Percentiles rank a stretch among this genome's conserved stretches.
Conservation (phyloP, 129 eudicot species). For the Pittosporum tobira region DNA sequence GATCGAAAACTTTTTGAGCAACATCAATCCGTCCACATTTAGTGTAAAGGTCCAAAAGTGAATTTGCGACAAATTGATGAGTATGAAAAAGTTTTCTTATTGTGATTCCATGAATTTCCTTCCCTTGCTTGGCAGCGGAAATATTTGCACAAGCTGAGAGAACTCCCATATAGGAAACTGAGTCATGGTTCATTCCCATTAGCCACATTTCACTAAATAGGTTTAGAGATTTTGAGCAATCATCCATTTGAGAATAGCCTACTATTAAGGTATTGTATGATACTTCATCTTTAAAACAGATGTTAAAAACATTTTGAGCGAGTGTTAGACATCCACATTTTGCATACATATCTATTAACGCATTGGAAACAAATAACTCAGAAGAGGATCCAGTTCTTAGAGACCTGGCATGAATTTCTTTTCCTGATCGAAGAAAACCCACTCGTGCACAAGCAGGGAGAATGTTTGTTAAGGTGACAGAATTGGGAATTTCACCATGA, state of each 20-base stretch:
- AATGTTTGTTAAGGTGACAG: slow-evolving; percentile 40
- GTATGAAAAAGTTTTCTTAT: slow-evolving; percentile 28
- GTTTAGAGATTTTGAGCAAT: slow-evolving; percentile 30
- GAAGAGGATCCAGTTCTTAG: slow-evolving; percentile 21
- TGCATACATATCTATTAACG: slow-evolving; percentile 46
- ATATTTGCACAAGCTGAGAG: slow-evolving; percentile 64
- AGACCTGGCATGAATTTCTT: slow-evolving; percentile 42
- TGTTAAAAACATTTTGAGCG: slow-evolving; percentile 39
- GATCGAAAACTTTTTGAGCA: slow-evolving; percentile 30
- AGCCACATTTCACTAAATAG: slow-evolving; percentile 47
- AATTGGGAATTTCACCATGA: slow-evolving; percentile 32
- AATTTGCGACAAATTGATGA: slow-evolving; percentile 48
- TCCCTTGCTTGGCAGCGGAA: slow-evolving; percentile 41
- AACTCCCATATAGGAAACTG: slow-evolving; percentile 40
- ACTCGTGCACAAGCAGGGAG: slow-evolving; percentile 55
- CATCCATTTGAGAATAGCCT: slow-evolving; percentile 46
- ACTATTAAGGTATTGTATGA: slow-evolving; percentile 63
- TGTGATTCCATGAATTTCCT: slow-evolving; percentile 50
- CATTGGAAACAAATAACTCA: slow-evolving; percentile 41
- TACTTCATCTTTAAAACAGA: slow-evolving; percentile 35
- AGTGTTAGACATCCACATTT: slow-evolving; percentile 35
- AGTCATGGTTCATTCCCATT: slow-evolving; percentile 35
- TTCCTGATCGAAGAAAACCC: slow-evolving; percentile 31
- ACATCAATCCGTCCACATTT: slow-evolving; percentile 54
- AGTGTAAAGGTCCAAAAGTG: slow-evolving; percentile 60